Conservation (phyloP, 805 yeast genomes). For the Danielozyma ontarioensis region DNA sequence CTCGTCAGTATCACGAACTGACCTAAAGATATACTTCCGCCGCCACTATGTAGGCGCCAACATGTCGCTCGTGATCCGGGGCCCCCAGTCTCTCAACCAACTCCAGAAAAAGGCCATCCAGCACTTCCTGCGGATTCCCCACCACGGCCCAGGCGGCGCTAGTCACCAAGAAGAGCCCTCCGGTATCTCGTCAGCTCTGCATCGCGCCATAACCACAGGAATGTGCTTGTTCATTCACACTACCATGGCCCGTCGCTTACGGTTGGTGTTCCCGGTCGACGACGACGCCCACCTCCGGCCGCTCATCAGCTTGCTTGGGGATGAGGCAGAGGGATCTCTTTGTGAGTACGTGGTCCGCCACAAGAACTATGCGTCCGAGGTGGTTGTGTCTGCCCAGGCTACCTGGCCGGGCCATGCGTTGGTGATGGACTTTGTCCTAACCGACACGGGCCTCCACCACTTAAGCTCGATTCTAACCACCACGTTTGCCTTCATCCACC, state of each 20-base stretch:
- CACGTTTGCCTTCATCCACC: no score
- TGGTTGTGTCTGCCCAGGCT: slow-evolving; percentile 41
- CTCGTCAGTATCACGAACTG: slow-evolving; percentile 7
- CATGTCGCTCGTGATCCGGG: slow-evolving; percentile 55
- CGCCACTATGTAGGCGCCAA: slow-evolving; percentile 41
- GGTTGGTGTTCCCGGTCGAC: slow-evolving; percentile 44
- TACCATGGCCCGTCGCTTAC: slow-evolving; percentile 26
- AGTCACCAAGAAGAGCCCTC: slow-evolving; percentile 1
- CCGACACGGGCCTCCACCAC: slow-evolving; percentile 35
- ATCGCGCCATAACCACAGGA: neutral
- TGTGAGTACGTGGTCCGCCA: slow-evolving; percentile 29
- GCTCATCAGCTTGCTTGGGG: slow-evolving; percentile 42
- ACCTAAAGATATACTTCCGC: slow-evolving; percentile 35
- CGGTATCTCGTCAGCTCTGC: no score
- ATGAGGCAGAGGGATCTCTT: slow-evolving; percentile 52
- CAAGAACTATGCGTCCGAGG: slow-evolving; percentile 28
- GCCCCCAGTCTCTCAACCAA: slow-evolving; percentile 60
- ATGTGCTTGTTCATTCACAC: slow-evolving; percentile 34
- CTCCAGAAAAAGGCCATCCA: slow-evolving; percentile 47
- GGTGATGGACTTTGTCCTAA: slow-evolving; percentile 46
- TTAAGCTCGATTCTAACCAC: slow-evolving; percentile 4
- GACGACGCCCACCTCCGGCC: neutral
- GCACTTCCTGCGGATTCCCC: slow-evolving; percentile 35
- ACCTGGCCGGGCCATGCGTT: slow-evolving; percentile 34
- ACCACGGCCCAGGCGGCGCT: neutral